Conservation (phyloP, 192 early-diverging fungal genomes). For the Piromyces sp. region DNA sequence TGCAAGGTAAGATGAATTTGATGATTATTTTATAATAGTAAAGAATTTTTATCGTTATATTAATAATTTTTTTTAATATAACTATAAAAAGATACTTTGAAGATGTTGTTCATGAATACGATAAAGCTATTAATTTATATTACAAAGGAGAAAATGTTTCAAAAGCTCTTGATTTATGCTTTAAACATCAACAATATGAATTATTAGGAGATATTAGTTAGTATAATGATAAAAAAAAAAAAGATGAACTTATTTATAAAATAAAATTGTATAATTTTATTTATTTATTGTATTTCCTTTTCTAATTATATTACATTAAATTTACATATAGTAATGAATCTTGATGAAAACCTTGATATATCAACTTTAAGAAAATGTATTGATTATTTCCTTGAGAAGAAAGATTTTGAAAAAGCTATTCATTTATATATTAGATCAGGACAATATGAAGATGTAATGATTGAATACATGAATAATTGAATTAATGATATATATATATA, state of each 20-base stretch:
- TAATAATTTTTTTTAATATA: neutral
- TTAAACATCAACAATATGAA: constrained; percentile 10
- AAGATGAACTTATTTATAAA: neutral
- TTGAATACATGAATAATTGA: no score
- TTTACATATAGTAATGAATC: neutral
- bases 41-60: no score
- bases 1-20: no score
- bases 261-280: no score
- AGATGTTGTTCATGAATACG: constrained; percentile 2
- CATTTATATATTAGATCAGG: neutral
- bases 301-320: no score
- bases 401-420: neutral
- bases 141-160: constrained; percentile 17
- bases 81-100: constrained; percentile 19
- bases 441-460: neutral
- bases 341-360: neutral
- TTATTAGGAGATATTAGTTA: constrained; percentile 23
- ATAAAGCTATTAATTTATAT: constrained; percentile 25
- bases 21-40: no score
- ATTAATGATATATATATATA: no score
- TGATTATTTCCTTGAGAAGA: neutral
- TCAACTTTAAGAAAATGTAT: neutral
- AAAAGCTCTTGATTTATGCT: constrained; percentile 30
- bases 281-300: no score
- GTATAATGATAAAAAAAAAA: neutral